A percentile compares a stretch with the other conserved stretches of the same genome.
Conservation (phyloP, 805 yeast species). For the Kuraishia capsulata region DNA sequence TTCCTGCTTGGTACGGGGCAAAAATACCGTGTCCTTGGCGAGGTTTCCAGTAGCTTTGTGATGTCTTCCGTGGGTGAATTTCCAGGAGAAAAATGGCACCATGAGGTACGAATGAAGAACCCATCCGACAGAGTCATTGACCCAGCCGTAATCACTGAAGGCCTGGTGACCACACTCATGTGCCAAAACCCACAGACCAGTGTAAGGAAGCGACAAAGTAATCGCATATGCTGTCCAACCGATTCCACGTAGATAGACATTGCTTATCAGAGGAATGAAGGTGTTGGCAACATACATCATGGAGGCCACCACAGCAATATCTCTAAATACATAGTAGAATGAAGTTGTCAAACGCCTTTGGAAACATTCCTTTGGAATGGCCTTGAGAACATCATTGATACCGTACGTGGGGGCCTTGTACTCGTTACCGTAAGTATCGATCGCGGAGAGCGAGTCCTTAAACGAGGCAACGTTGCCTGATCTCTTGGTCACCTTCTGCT, state of each 20-base stretch:
- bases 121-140: conserved; percentile 55
- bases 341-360: conserved; percentile 42
- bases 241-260: conserved; percentile 24
- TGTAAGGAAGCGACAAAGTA: conserved; percentile 38
- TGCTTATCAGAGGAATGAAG: conserved; percentile 31
- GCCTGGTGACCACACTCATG: conserved; percentile 63
- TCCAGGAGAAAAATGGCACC: conserved; percentile 59
- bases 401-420: conserved; percentile 56
- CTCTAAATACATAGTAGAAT: conserved; percentile 43
- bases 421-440: conserved; percentile 42
- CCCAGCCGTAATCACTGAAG: conserved; percentile 41
- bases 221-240: conserved; percentile 32
- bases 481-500: conserved; percentile 5
- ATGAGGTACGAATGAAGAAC: conserved; percentile 45
- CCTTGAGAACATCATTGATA: conserved; percentile 45
- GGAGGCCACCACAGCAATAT: conserved; percentile 32
- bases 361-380: conserved; percentile 55
- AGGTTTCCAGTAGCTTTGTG: conserved; percentile 58
- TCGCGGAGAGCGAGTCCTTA: conserved; percentile 22
- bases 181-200: conserved; percentile 55
- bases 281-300: conserved; percentile 34
- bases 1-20: conserved; percentile 44
- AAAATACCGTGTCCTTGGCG: conserved; percentile 50
- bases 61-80: conserved; percentile 50
- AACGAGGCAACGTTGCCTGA: conserved; percentile 15